Evolutionary conservation across 2,329 filamentous ascomycete genomes (phyloP).

Genomic region (Akanthomyces muscarius): DNA sequence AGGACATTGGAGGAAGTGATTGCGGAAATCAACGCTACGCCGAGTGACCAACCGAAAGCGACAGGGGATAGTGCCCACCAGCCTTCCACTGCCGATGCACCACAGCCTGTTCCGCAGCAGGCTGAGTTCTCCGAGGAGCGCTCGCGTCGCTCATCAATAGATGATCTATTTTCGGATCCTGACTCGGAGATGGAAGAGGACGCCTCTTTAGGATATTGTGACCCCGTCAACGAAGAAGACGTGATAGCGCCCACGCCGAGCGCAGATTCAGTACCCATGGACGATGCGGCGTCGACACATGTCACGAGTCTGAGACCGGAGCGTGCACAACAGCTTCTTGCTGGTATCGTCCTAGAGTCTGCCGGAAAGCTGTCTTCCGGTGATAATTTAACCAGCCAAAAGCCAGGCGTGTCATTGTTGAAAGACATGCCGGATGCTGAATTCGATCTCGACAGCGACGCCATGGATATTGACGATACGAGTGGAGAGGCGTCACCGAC

Average conservation of each 20-base stretch:
- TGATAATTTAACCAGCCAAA: no score
- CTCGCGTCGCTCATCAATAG: constrained; percentile 14
- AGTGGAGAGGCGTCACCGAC: background rate
- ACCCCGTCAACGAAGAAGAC: background rate
- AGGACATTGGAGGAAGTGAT: constrained; percentile 23
- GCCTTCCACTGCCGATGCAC: background rate
- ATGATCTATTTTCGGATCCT: constrained; percentile 5
- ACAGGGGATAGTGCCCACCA: background rate
- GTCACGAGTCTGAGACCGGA: background rate
- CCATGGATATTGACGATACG: constrained; percentile 12
- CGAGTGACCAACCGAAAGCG: background rate
- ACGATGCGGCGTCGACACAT: background rate
- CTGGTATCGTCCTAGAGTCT: background rate
- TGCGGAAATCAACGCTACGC: constrained; percentile 20
- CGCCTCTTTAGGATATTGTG: background rate
- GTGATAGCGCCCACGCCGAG: background rate
- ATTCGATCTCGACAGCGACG: background rate
- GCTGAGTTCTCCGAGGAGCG: background rate
- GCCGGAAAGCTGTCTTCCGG: background rate
- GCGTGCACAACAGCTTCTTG: background rate
- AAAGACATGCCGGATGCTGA: background rate
- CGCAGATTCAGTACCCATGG: background rate
- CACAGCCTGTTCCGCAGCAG: background rate
- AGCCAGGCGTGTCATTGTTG: background rate
- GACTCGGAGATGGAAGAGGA: background rate